These are phyloP conservation scores for Hypoxylon sp. DNA, from an alignment of 2,329 filamentous ascomycete species.

Conservation along the genomic window DNA sequence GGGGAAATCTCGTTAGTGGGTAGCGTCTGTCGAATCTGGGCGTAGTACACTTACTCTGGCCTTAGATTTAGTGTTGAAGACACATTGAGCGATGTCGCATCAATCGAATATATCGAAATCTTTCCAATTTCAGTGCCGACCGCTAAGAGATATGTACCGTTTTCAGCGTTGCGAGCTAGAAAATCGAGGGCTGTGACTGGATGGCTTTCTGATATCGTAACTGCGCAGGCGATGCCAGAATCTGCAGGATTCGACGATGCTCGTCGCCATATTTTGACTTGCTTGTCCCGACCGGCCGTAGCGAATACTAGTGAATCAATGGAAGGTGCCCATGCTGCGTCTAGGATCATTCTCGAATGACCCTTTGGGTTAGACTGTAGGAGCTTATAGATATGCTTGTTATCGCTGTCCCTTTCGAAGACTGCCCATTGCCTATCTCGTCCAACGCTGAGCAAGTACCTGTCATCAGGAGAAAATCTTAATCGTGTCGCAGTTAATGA, in stretches of 20 bases:
- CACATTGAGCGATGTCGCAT: slow-evolving; percentile 56
- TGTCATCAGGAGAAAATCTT: slow-evolving; percentile 81
- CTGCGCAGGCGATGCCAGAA: slow-evolving; percentile 64
- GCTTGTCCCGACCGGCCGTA: slow-evolving; percentile 91
- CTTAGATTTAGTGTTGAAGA: slow-evolving; percentile 54
- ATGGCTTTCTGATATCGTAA: slow-evolving; percentile 66
- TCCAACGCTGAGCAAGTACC: slow-evolving; percentile 85
- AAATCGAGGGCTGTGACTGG: slow-evolving; percentile 82
- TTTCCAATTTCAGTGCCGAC: slow-evolving; percentile 69
- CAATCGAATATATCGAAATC: slow-evolving; percentile 60
- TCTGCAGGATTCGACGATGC: slow-evolving; percentile 24
- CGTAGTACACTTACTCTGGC: slow-evolving; percentile 56
- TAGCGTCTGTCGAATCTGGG: not conserved
- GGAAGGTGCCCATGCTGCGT: slow-evolving; percentile 82
- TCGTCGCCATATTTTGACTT: slow-evolving; percentile 77
- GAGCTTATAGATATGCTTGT: slow-evolving; percentile 64
- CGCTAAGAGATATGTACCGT: slow-evolving; percentile 61
- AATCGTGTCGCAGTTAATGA: slow-evolving; percentile 87
- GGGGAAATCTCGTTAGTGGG: slow-evolving; percentile 34
- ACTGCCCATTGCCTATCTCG: slow-evolving; percentile 92
- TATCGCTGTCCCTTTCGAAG: slow-evolving; percentile 67
- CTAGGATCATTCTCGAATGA: slow-evolving; percentile 92
- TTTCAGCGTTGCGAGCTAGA: slow-evolving; percentile 54
- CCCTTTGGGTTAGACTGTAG: slow-evolving; percentile 81
- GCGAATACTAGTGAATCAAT: slow-evolving; percentile 71